Evolutionary conservation across 2,329 filamentous ascomycete genomes (phyloP), one percentile per base, ranked within the genome.

Genomic region (Diplocarpon mali): DNA sequence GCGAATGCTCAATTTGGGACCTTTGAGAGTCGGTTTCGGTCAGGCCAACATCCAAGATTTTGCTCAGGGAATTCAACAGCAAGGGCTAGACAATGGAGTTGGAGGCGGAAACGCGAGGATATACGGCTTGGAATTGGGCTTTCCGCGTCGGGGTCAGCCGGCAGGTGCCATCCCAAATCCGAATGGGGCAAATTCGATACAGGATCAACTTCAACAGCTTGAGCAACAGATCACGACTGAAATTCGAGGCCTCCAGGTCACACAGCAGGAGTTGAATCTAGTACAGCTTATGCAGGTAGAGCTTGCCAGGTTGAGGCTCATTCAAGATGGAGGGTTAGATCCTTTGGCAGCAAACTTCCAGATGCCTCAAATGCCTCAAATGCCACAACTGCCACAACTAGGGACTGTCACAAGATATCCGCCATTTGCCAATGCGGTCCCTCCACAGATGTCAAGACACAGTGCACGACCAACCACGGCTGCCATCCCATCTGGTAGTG

Each of bases 21-120:
- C 85, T 2, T 67, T 92, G 28, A 71, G 84, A 24, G 67, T 92
- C 16, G 85, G 82, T 0, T 85, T 90, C 55, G 68, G 83, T 64
- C 62, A 80, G 64, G 63, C 69, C 15, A 76, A 85, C 46, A 71
- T 85, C 29, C 73, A 78, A 44, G 80, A 85, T 51, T 67, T 86
- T 53, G 79, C 76, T 5, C 76, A 80, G 48, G 76, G 76, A 48
- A 69, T 85, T 53, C 62, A 58, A 15, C 66, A 64, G 43, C 58
- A 60, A 39, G 60, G 48, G 48, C 68, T 60, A 45, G 62, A 60
- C 35, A 59, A 61, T 47, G 49, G 39, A 37, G 51, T 48, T 30
- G 50, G 46, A 34, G 54, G 46, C 31, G 50, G 49, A 29, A 53
- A 49, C 28, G 47, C 59, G 9, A 52, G 61, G 48, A 56, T 61